phyloP scores from a whole-genome alignment of 805 yeast genomes.

The Candida qinlingensis region DNA sequence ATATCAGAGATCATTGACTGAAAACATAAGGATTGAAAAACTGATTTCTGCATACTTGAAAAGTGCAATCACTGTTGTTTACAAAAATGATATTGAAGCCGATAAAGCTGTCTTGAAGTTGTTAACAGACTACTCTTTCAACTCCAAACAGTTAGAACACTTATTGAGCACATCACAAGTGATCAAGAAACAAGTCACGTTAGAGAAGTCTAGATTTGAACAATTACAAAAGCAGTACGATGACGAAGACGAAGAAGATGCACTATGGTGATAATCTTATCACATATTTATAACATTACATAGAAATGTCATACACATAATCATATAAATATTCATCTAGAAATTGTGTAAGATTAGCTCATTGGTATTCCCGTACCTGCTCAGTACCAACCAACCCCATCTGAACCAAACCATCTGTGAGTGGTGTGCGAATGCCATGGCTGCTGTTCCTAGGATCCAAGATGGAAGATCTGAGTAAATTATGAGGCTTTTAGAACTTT shows the following conservation, averaged over 20 bases:
- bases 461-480: constrained; percentile 30
- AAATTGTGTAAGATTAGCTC: constrained; percentile 38
- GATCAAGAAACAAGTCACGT: constrained; percentile 1
- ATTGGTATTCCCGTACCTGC: constrained; percentile 75
- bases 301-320: background rate
- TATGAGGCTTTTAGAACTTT: constrained; percentile 22
- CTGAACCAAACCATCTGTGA: constrained; percentile 96
- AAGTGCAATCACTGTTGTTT: constrained; percentile 3
- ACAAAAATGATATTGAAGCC: constrained; percentile 8
- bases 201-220: constrained; percentile 14
- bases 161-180: background rate
- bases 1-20: background rate
- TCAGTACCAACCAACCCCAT: constrained; percentile 75
- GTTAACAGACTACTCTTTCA: constrained; percentile 6
- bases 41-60: constrained; percentile 12
- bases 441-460: constrained; percentile 39
- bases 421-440: constrained; percentile 78
- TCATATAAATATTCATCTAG: background rate
- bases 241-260: constrained; percentile 27
- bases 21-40: constrained; percentile 9
- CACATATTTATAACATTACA: background rate
- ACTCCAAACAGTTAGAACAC: background rate
- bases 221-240: constrained; percentile 24
- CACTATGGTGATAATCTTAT: constrained; percentile 21
- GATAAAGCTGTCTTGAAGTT: constrained; percentile 1